These are phyloP conservation scores for Forsythia suspensa DNA, from an alignment of 257 asterid species.

Conservation along the genomic window DNA sequence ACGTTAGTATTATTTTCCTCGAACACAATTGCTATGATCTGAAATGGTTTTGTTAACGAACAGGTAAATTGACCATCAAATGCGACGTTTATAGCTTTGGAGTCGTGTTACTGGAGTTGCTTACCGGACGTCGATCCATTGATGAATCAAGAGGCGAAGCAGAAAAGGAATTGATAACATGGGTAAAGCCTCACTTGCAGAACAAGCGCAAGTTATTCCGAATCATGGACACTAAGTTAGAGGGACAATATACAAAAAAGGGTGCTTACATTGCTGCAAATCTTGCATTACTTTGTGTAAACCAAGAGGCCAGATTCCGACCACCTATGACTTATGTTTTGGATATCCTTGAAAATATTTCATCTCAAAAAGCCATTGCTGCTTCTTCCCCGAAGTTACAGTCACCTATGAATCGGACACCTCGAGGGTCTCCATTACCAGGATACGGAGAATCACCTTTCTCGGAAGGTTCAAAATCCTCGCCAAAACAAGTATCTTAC, in stretches of 20 bases:
- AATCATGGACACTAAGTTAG: conserved; percentile 55
- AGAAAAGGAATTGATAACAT: conserved; percentile 39
- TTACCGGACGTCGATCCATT: conserved; percentile 48
- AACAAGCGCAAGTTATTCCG: conserved; percentile 43
- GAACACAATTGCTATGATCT: background rate
- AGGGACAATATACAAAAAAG: conserved; percentile 51
- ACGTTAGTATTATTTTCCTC: no score
- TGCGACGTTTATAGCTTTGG: conserved; percentile 57
- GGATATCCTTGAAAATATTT: conserved; percentile 56
- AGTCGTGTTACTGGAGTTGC: conserved; percentile 48
- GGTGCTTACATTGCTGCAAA: conserved; percentile 54
- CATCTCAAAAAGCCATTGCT: conserved; percentile 30
- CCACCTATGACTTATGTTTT: conserved; percentile 55
- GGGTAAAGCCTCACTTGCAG: conserved; percentile 42
- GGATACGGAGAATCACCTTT: background rate
- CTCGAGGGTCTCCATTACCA: background rate
- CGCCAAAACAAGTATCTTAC: background rate
- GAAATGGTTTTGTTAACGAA: background rate
- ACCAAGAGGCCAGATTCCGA: conserved; percentile 44
- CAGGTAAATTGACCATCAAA: conserved; percentile 45
- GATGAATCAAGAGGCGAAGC: conserved; percentile 43
- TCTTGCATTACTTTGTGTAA: conserved; percentile 47
- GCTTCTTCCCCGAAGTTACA: background rate
- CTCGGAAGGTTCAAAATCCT: background rate
- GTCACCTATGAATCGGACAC: background rate